Conservation (phyloP, 2,329 filamentous ascomycete species). For the Aspergillus pseudonomiae region DNA sequence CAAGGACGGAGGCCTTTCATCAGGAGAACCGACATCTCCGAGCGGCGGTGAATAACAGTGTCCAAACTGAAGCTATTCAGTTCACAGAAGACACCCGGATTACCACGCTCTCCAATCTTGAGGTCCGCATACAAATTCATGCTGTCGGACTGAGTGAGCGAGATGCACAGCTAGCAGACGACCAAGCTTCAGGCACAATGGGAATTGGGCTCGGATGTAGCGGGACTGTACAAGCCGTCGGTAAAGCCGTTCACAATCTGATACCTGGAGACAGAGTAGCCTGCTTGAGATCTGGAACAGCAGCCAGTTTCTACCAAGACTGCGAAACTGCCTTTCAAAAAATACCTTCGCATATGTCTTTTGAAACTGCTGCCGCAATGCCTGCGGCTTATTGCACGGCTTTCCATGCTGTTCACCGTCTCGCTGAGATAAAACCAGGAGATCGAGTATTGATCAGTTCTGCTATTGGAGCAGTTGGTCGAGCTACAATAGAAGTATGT, state of each 20-base stretch:
- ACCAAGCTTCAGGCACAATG: not conserved
- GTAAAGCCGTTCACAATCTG: slow-evolving; percentile 18
- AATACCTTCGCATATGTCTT: slow-evolving; percentile 22
- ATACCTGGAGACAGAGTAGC: slow-evolving; percentile 28
- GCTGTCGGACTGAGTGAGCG: not conserved
- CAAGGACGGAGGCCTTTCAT: slow-evolving; percentile 18
- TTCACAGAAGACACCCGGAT: slow-evolving; percentile 22
- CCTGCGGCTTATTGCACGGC: slow-evolving; percentile 27
- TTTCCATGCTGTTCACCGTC: slow-evolving; percentile 22
- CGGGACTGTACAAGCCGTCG: slow-evolving; percentile 25
- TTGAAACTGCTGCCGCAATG: slow-evolving; percentile 27
- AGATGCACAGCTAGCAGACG: not conserved
- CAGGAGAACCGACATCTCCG: slow-evolving; percentile 13
- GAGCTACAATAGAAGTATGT: slow-evolving; percentile 27
- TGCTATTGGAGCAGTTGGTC: slow-evolving; percentile 25
- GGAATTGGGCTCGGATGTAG: slow-evolving; percentile 21
- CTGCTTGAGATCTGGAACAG: slow-evolving; percentile 16
- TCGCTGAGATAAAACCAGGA: slow-evolving; percentile 19
- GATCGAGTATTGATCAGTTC: slow-evolving; percentile 36
- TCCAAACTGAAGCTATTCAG: not conserved
- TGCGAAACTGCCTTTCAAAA: slow-evolving; percentile 23
- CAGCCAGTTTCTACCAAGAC: not conserved
- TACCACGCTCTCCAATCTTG: not conserved
- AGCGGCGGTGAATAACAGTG: slow-evolving; percentile 1
- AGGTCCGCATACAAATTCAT: not conserved